Evolutionary conservation across 2,329 filamentous ascomycete genomes (phyloP).

Genomic region (Colletotrichum sojae): DNA sequence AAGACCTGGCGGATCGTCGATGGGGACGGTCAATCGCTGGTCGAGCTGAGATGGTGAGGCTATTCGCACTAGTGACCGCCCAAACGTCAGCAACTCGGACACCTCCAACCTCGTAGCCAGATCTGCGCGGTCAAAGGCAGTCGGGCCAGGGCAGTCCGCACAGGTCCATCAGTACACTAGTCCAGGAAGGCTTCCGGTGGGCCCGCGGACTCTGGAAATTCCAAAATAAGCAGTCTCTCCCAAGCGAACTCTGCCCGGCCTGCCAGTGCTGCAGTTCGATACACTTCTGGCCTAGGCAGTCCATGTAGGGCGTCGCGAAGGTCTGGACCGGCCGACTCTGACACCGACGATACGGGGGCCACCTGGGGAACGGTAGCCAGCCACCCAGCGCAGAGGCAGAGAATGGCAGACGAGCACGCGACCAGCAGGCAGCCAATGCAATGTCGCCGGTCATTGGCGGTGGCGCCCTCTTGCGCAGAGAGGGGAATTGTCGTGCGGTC

Average conservation of each 20-base stretch:
- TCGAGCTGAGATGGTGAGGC: slow-evolving; percentile 29
- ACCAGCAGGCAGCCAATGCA: slow-evolving; percentile 16
- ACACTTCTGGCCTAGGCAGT: slow-evolving; percentile 22
- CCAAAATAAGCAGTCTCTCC: slow-evolving; percentile 19
- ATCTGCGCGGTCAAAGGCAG: background rate
- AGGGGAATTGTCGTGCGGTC: background rate
- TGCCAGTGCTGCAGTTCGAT: slow-evolving; percentile 17
- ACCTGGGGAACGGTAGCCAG: slow-evolving; percentile 16
- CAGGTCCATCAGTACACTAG: background rate
- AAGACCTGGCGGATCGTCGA: slow-evolving; percentile 13
- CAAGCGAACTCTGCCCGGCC: slow-evolving; percentile 1
- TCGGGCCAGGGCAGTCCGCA: background rate
- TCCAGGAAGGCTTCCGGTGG: background rate
- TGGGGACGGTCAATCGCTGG: background rate
- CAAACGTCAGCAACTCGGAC: slow-evolving; percentile 22
- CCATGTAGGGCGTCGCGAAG: slow-evolving; percentile 10
- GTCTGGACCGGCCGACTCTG: slow-evolving; percentile 22
- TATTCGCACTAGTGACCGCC: slow-evolving; percentile 23
- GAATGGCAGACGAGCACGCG: slow-evolving; percentile 22
- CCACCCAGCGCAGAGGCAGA: background rate
- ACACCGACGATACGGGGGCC: background rate
- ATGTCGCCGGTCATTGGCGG: slow-evolving; percentile 1
- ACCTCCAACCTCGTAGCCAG: background rate
- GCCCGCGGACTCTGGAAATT: slow-evolving; percentile 3
- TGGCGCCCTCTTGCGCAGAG: background rate